phyloP scores from a whole-genome alignment of 768 basidiomycete genomes.

The Agrocybe chaxingu region DNA sequence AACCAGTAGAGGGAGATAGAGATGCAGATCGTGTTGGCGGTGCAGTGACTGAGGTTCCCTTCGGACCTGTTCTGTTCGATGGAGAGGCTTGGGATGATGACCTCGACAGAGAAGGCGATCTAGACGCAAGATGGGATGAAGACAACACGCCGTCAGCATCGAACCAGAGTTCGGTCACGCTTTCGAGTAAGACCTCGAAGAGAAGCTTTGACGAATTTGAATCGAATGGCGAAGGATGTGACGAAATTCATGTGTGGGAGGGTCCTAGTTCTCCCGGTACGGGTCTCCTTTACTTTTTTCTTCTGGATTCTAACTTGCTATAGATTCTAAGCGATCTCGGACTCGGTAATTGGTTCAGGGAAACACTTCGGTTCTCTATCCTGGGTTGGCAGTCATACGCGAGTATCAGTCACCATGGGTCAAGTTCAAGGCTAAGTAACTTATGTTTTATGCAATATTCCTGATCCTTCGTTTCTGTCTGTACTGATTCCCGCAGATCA shows the following conservation, averaged over 20 bases:
- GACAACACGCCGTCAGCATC: conserved; percentile 42
- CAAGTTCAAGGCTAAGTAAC: conserved; percentile 27
- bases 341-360: conserved; percentile 24
- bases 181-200: conserved; percentile 61
- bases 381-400: not conserved
- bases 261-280: conserved; percentile 44
- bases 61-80: conserved; percentile 9
- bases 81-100: conserved; percentile 33
- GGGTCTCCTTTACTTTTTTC: not conserved
- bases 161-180: conserved; percentile 50
- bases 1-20: too few relatives aligned
- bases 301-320: not conserved
- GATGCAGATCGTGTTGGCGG: conserved; percentile 4
- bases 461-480: conserved; percentile 2
- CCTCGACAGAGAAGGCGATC: conserved; percentile 44
- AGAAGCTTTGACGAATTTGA: conserved; percentile 48
- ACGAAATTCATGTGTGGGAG: conserved; percentile 27
- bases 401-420: conserved; percentile 9
- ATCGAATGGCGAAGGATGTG: conserved; percentile 29
- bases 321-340: conserved; percentile 45
- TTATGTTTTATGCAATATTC: conserved; percentile 16
- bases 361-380: not conserved
- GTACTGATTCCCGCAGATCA: conserved; percentile 13
- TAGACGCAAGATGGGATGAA: conserved; percentile 41
- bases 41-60: conserved; percentile 12